Evolutionary conservation across 2,329 filamentous ascomycete species (phyloP).

Genomic region (Sodiomyces alkalinus): DNA sequence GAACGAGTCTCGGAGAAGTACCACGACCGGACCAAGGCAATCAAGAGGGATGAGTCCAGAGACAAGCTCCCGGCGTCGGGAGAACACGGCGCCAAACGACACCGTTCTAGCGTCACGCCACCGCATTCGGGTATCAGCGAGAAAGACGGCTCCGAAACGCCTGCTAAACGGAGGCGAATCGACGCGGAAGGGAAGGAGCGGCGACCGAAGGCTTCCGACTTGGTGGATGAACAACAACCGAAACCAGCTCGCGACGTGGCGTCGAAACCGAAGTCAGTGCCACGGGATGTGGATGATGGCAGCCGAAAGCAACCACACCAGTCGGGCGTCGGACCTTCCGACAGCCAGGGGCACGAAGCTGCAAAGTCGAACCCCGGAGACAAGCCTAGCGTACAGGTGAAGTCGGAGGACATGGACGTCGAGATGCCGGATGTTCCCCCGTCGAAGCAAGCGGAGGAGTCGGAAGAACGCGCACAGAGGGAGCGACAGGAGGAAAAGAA

Average conservation of each 20-base stretch:
- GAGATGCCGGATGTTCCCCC: conserved; percentile 36
- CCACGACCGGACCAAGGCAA: conserved; percentile 42
- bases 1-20: conserved; percentile 35
- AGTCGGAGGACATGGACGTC: conserved; percentile 39
- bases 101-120: conserved; percentile 43
- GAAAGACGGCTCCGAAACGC: conserved; percentile 35
- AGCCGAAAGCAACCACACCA: conserved; percentile 9
- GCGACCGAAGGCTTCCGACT: conserved; percentile 24
- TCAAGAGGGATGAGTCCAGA: conserved; percentile 46
- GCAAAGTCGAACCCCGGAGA: conserved; percentile 16
- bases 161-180: conserved; percentile 40
- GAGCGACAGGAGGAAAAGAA: conserved; percentile 21
- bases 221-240: conserved; percentile 31
- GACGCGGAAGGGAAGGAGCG: conserved; percentile 38
- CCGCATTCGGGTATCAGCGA: conserved; percentile 35
- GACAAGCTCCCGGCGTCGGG: conserved; percentile 35
- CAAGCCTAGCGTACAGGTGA: conserved; percentile 37
- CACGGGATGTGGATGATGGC: background rate
- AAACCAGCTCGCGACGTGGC: conserved; percentile 23
- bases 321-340: conserved; percentile 1
- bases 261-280: conserved; percentile 11
- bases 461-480: conserved; percentile 16
- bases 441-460: conserved; percentile 13
- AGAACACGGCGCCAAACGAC: conserved; percentile 40
- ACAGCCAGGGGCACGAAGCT: background rate